Base-by-base conservation (phyloP, 2,329 filamentous ascomycete species). In the Chaetomium strumarium region DNA sequence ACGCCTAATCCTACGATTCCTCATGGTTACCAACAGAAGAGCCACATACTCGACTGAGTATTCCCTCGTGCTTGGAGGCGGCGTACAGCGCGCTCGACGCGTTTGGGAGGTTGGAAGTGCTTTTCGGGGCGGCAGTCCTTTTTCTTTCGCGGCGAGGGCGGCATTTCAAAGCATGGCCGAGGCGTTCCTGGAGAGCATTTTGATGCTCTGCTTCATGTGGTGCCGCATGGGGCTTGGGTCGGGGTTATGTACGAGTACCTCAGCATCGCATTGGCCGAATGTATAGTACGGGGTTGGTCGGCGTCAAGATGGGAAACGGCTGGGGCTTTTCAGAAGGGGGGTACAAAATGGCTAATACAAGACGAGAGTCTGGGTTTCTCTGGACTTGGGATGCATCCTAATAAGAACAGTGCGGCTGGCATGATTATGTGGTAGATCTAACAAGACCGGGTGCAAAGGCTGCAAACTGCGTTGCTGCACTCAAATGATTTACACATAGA, bases 191-290 rank as follows among this genome's bases (percentile, higher is more conserved):
- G 52, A 43, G 46, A 52, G 57, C 46, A 49, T 51, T 17, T 16
- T 2, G 39, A 51, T 53, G 52, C 36, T 42, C 40, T 51, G 36
- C 30, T 40, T 37, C 13, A n/a, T 49, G 24, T 31, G 24, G 47
- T 30, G 39, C 19, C 16, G 24, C 12, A 17, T 39, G 48, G 20
- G 34, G 34, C 24, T 29, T 29, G 33, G 47, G 42, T 17, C 34
- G 51, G 49, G 39, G 47, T 55, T 55, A 55, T 64, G 59, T 65
- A 66, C 64, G 57, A 62, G 56, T 66, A 66, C 52, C 46, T 46
- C 30, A 63, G 58, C 62, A 65, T 65, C 48, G 58, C 54, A 58
- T 61, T 59, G 58, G 52, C 52, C 49, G 51, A 56, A 55, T 53
- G 59, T 60, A 61, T 59, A 62, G 38, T 55, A 61, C 39, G 59